A percentile compares a stretch with the other conserved stretches of the same genome.
phyloP scores from a whole-genome alignment of 2,329 filamentous ascomycete genomes.

The Penicillium sp. region DNA sequence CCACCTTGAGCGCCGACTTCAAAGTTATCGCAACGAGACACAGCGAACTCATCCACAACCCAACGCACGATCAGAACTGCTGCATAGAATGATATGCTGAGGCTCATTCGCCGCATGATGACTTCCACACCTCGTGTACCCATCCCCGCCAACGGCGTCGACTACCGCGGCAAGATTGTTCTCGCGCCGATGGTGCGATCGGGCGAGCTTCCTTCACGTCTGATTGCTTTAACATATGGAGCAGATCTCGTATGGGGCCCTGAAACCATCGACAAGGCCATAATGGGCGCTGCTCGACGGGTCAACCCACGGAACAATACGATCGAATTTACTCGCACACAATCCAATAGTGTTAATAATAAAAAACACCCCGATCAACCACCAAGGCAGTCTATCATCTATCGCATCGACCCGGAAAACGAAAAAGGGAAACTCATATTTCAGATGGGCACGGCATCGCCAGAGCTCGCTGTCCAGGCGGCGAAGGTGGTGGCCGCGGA shows the following conservation, averaged over 20 bases:
- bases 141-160: conserved; percentile 82
- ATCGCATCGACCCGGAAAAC: conserved; percentile 71
- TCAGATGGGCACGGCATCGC: conserved; percentile 84
- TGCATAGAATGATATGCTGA: conserved; percentile 31
- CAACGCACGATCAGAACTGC: neutral
- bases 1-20: neutral
- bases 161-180: conserved; percentile 90
- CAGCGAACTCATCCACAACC: neutral
- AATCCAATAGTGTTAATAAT: conserved; percentile 62
- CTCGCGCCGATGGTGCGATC: conserved; percentile 97
- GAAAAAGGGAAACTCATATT: conserved; percentile 78
- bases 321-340: conserved; percentile 76
- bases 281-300: conserved; percentile 79
- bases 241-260: conserved; percentile 97
- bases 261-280: conserved; percentile 86
- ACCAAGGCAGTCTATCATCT: conserved; percentile 64
- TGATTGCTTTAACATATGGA: conserved; percentile 88
- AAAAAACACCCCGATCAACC: conserved; percentile 34
- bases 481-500: conserved; percentile 79
- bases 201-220: conserved; percentile 87
- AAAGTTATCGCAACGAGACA: neutral
- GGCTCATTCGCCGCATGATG: conserved; percentile 53
- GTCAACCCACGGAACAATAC: conserved; percentile 72
- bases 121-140: conserved; percentile 61
- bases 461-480: conserved; percentile 76